A percentile compares a stretch with the other conserved stretches of the same genome.
Evolutionary conservation across 768 basidiomycete genomes (phyloP).

Genomic region (Lactarius trivialis): DNA sequence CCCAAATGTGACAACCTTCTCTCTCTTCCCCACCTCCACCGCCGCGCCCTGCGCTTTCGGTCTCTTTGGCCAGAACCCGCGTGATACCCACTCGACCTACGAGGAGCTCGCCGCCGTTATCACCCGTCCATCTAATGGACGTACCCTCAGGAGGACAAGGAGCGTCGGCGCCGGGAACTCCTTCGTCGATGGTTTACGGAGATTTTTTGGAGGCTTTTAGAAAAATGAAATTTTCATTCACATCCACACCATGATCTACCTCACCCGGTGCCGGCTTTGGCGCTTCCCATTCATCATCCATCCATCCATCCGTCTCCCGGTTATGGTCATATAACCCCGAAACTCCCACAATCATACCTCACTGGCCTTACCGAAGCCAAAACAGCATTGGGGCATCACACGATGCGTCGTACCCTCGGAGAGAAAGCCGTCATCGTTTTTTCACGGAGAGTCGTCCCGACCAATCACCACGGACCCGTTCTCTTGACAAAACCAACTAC

Average conservation of each 20-base stretch:
- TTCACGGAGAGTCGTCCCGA: no score
- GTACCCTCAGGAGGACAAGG: background rate
- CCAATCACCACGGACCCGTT: background rate
- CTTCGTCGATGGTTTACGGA: slow-evolving; percentile 2
- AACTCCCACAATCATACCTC: background rate
- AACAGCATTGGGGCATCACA: background rate
- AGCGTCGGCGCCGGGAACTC: background rate
- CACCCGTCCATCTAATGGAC: slow-evolving; percentile 1
- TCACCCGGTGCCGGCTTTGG: background rate
- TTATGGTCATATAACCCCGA: background rate
- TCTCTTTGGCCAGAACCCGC: slow-evolving; percentile 21
- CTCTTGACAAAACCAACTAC: background rate
- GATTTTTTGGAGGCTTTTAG: slow-evolving; percentile 10
- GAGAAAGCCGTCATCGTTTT: no score
- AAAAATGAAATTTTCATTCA: background rate
- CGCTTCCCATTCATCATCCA: background rate
- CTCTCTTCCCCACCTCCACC: slow-evolving; percentile 13
- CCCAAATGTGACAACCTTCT: background rate
- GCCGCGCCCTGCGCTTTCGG: slow-evolving; percentile 14
- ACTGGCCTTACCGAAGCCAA: background rate
- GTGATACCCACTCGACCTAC: slow-evolving; percentile 11
- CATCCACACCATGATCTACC: background rate
- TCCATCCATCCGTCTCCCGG: background rate
- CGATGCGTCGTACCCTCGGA: background rate
- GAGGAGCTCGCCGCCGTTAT: slow-evolving; percentile 4